These are phyloP conservation scores for Zhuliangozyma blackwelliae DNA, from an alignment of 1,139 yeast species.

Conservation along the genomic window DNA sequence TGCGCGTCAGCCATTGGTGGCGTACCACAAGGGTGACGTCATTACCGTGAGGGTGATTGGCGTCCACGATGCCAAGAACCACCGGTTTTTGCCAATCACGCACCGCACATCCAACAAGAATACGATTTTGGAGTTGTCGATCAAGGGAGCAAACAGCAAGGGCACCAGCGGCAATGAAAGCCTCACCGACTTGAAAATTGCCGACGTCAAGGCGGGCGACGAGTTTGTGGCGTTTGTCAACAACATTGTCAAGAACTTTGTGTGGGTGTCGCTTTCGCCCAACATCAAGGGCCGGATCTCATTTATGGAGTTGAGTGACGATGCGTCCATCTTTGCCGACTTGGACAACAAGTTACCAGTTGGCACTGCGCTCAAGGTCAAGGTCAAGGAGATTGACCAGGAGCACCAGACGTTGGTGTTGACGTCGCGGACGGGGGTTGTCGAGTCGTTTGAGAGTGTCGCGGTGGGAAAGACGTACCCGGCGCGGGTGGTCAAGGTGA, in stretches of 20 bases:
- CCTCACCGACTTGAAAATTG: conserved; percentile 24
- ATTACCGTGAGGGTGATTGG: conserved; percentile 72
- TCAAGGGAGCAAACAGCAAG: conserved; percentile 13
- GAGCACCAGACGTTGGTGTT: conserved; percentile 51
- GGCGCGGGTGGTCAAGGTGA: conserved; percentile 61
- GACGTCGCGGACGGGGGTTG: conserved; percentile 42
- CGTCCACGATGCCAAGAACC: conserved; percentile 67
- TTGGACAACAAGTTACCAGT: conserved; percentile 57
- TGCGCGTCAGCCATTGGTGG: conserved; percentile 53
- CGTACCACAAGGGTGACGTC: conserved; percentile 55
- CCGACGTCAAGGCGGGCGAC: conserved; percentile 40
- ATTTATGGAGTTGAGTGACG: conserved; percentile 59
- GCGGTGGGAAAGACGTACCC: conserved; percentile 59
- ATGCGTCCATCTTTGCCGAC: conserved; percentile 46
- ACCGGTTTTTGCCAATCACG: conserved; percentile 65
- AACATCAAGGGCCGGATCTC: conserved; percentile 64
- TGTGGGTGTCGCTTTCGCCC: conserved; percentile 73
- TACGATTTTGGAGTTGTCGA: conserved; percentile 61
- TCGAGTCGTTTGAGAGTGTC: conserved; percentile 47
- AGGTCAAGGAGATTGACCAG: conserved; percentile 50
- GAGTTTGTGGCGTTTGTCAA: conserved; percentile 50
- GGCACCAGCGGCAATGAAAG: conserved; percentile 20
- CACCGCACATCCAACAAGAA: conserved; percentile 53
- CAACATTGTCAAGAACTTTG: conserved; percentile 47
- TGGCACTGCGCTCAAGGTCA: conserved; percentile 66